These are phyloP conservation scores for Forsythia suspensa DNA, from an alignment of 257 asterid species.

Conservation along the genomic window DNA sequence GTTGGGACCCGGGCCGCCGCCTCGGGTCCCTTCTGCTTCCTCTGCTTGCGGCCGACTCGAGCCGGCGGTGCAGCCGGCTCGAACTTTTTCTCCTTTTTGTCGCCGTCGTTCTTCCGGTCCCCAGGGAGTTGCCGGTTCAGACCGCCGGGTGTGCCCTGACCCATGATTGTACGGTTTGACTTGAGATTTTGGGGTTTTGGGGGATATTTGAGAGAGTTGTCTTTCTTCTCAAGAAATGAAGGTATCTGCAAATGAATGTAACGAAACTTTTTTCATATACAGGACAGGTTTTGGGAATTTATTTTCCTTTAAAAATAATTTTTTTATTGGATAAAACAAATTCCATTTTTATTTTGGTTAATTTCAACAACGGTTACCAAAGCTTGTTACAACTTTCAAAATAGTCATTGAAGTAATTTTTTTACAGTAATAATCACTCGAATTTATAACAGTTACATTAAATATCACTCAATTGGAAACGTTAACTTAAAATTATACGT, in stretches of 20 bases:
- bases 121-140: constrained; percentile 73
- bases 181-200: constrained; percentile 23
- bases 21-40: constrained; percentile 85
- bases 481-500: no score
- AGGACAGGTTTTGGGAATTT: no score
- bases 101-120: constrained; percentile 78
- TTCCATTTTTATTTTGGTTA: no score
- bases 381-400: no score
- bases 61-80: constrained; percentile 94
- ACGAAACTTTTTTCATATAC: no score
- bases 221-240: constrained; percentile 35
- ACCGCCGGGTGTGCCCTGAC: constrained; percentile 94
- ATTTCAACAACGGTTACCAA: no score
- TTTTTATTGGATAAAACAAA: no score
- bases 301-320: no score
- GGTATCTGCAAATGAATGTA: not conserved
- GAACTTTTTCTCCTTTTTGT: constrained; percentile 81
- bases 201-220: constrained; percentile 14
- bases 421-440: no score
- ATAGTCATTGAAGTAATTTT: no score
- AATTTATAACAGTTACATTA: no score
- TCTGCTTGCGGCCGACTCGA: constrained; percentile 90
- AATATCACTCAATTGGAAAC: no score
- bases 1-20: constrained; percentile 80
- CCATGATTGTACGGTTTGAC: constrained; percentile 43